Evolutionary conservation across 768 basidiomycete genomes (phyloP).

Genomic region (Amanita thiersii): DNA sequence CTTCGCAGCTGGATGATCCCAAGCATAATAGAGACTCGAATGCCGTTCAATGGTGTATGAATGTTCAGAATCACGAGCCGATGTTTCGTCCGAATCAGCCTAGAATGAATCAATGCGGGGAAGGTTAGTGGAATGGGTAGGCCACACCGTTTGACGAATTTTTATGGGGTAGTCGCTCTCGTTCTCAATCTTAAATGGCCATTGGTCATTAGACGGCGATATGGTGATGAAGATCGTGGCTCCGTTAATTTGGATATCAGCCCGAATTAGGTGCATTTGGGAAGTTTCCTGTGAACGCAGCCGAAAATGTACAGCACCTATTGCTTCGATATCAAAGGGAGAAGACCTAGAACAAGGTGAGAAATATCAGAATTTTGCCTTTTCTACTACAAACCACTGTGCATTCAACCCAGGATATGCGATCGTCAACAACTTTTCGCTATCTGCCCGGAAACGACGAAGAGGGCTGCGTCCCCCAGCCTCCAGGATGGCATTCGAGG

Average conservation of each 20-base stretch:
- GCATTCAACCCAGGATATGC: constrained; percentile 82
- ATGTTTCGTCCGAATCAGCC: constrained; percentile 32
- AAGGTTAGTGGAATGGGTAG: no score
- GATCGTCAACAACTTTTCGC: constrained; percentile 72
- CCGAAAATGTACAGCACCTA: constrained; percentile 76
- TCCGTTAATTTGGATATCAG: constrained; percentile 76
- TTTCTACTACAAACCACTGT: constrained; percentile 50
- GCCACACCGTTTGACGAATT: constrained; percentile 68
- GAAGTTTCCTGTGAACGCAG: constrained; percentile 32
- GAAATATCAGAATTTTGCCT: constrained; percentile 1
- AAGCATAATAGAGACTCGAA: constrained; percentile 65
- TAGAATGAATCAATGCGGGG: constrained; percentile 19
- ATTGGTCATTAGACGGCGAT: constrained; percentile 53
- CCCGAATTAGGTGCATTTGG: constrained; percentile 51
- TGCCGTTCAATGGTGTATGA: constrained; percentile 53
- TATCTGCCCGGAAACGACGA: constrained; percentile 54
- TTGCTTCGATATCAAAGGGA: constrained; percentile 86
- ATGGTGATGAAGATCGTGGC: constrained; percentile 87
- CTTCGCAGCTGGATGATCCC: constrained; percentile 84
- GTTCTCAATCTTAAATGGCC: constrained; percentile 92
- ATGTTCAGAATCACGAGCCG: constrained; percentile 29
- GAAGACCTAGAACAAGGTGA: constrained; percentile 59
- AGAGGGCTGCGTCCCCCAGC: constrained; percentile 67
- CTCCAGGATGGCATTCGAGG: constrained; percentile 50
- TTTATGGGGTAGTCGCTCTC: constrained; percentile 64